A percentile compares a stretch with the other conserved stretches of the same genome.
phyloP scores from a whole-genome alignment of 2,329 filamentous ascomycete genomes.

The Paramyrothecium roridum region DNA sequence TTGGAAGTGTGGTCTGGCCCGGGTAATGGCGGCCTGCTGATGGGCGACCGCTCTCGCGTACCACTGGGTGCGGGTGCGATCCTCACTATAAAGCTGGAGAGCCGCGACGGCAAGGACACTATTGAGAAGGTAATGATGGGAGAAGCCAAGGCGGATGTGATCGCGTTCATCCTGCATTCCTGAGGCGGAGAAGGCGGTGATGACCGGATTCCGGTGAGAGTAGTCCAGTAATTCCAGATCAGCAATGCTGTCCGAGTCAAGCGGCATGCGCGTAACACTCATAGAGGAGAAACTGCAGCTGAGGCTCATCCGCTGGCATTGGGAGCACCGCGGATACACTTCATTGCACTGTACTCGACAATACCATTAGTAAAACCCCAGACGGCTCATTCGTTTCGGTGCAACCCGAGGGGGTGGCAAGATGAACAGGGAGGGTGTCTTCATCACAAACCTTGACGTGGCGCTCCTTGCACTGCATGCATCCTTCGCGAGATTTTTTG shows the following conservation, averaged over 20 bases:
- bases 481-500: constrained; percentile 3
- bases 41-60: constrained; percentile 2
- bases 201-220: not conserved
- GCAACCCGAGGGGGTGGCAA: too few species aligned
- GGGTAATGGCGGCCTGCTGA: constrained; percentile 2
- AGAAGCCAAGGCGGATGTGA: constrained; percentile 1
- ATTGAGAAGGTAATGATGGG: constrained; percentile 3
- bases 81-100: constrained; percentile 2
- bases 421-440: not conserved
- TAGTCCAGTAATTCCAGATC: constrained; percentile 4
- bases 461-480: constrained; percentile 3
- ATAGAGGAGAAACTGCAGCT: constrained; percentile 1
- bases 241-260: constrained; percentile 1
- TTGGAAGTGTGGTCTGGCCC: constrained; percentile 3
- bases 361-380: not conserved
- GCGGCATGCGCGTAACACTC: not conserved
- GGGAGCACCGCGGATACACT: constrained; percentile 2
- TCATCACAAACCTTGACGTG: not conserved
- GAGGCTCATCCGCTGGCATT: not conserved
- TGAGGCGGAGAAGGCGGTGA: not conserved
- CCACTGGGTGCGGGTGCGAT: not conserved
- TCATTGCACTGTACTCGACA: constrained; percentile 2
- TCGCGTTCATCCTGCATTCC: not conserved
- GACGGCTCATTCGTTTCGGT: too few species aligned
- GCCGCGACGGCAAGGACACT: constrained; percentile 2